These are phyloP conservation scores for Coniferiporia sulphurascens DNA, from an alignment of 1,284 basidiomycete species.

Conservation along the genomic window DNA sequence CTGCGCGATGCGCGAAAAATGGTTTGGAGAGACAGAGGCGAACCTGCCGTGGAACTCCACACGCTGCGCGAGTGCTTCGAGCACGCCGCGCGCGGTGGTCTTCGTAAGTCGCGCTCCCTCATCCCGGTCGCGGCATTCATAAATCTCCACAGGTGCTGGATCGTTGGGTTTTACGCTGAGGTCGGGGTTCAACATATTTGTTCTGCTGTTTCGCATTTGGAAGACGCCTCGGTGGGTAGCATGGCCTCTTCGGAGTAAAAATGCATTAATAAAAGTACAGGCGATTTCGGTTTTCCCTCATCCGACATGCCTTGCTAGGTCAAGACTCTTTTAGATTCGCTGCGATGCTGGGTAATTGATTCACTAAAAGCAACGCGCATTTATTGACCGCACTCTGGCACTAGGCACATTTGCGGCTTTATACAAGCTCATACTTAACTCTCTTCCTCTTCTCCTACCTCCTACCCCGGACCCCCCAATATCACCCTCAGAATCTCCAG, in stretches of 20 bases:
- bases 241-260: neutral
- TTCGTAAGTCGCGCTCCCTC: constrained; percentile 54
- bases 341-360: constrained; percentile 70
- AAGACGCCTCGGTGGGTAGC: constrained; percentile 52
- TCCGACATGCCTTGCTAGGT: constrained; percentile 78
- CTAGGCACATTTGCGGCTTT: constrained; percentile 74
- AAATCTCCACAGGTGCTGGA: constrained; percentile 57
- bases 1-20: constrained; percentile 67
- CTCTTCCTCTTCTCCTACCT: constrained; percentile 75
- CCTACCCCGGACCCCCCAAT: constrained; percentile 14
- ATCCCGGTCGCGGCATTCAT: neutral
- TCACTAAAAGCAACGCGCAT: constrained; percentile 6
- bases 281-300: constrained; percentile 49
- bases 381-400: neutral
- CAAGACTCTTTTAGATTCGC: constrained; percentile 77
- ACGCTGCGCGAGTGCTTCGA: constrained; percentile 67
- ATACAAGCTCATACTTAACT: constrained; percentile 81
- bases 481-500: constrained; percentile 17
- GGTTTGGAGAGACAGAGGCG: constrained; percentile 81
- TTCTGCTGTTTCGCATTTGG: constrained; percentile 67
- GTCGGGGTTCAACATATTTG: constrained; percentile 74
- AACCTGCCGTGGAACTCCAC: constrained; percentile 65
- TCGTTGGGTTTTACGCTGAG: constrained; percentile 75
- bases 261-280: constrained; percentile 25
- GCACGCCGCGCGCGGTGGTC: constrained; percentile 69